Percentiles rank a stretch among this genome's conserved stretches.
These are phyloP conservation scores for Seminavis robusta DNA, from an alignment of 108 stramenopile species.

Conservation along the genomic window DNA sequence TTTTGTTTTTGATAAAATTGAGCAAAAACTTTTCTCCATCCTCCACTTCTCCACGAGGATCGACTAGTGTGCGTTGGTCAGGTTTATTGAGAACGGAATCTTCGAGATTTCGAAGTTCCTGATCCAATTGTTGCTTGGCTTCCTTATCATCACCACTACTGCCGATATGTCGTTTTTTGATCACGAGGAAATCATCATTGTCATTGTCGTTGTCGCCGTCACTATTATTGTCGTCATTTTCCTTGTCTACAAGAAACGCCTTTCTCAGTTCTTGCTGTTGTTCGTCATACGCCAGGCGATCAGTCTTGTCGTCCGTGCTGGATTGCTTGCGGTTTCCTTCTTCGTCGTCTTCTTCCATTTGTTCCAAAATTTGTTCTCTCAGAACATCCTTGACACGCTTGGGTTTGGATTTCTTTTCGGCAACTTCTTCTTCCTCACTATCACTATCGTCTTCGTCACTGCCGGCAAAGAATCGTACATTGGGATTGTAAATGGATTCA, in stretches of 20 bases:
- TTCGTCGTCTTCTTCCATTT: slow-evolving; percentile 55
- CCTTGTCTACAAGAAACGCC: slow-evolving; percentile 59
- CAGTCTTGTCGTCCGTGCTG: slow-evolving; percentile 3
- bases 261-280: slow-evolving; percentile 85
- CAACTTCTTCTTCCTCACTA: slow-evolving; percentile 16
- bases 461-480: slow-evolving; percentile 58
- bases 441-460: slow-evolving; percentile 25
- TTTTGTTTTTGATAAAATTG: slow-evolving; percentile 79
- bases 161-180: slow-evolving; percentile 28
- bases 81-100: slow-evolving; percentile 7
- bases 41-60: slow-evolving; percentile 88
- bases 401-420: slow-evolving; percentile 22
- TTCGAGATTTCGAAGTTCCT: slow-evolving; percentile 56
- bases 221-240: slow-evolving; percentile 13
- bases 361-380: slow-evolving; percentile 90
- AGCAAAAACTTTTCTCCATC: slow-evolving; percentile 85
- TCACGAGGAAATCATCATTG: slow-evolving; percentile 39
- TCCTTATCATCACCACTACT: slow-evolving; percentile 8
- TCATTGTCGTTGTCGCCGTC: slow-evolving; percentile 48
- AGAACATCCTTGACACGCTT: slow-evolving; percentile 94
- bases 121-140: slow-evolving; percentile 10
- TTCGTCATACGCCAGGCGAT: slow-evolving; percentile 84
- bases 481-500: slow-evolving; percentile 67
- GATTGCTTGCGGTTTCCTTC: background rate
- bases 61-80: slow-evolving; percentile 26